Conservation (phyloP, 352 stramenopile genomes). For the Globisporangium rhizosaccharum region DNA sequence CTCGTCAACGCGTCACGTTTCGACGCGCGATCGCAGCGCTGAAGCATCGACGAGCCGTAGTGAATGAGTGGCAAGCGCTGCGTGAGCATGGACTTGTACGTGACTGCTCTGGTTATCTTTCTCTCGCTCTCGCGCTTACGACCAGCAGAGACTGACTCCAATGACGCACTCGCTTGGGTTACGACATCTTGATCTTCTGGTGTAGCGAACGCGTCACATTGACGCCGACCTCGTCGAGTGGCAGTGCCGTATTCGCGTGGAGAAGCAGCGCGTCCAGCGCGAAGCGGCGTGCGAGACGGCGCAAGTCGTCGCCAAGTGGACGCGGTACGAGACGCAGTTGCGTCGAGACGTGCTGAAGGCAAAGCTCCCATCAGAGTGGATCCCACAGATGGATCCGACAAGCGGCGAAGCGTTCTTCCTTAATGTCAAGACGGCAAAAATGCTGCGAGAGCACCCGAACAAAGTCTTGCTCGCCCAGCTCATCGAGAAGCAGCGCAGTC, state of each 20-base stretch:
- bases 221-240: conserved; percentile 25
- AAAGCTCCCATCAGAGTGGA: conserved; percentile 33
- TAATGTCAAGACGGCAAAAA: conserved; percentile 30
- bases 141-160: no score
- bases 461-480: conserved; percentile 24
- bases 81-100: conserved; percentile 7
- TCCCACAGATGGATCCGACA: conserved; percentile 31
- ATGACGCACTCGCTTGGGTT: background rate
- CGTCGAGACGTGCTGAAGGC: conserved; percentile 32
- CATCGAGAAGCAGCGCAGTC: conserved; percentile 20
- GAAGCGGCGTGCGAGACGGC: conserved; percentile 22
- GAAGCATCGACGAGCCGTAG: background rate
- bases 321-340: conserved; percentile 29
- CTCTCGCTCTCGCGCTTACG: background rate
- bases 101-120: background rate
- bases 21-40: conserved; percentile 6
- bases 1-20: background rate
- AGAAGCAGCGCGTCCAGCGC: conserved; percentile 14
- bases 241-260: conserved; percentile 24
- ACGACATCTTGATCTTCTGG: background rate
- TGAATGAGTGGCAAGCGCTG: conserved; percentile 11
- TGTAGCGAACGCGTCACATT: conserved; percentile 9
- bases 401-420: conserved; percentile 36
- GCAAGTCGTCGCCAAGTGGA: conserved; percentile 24
- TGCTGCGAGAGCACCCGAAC: conserved; percentile 31